Base-by-base conservation (phyloP, 1,284 basidiomycete species). In the Boletus albobrunnescens region DNA sequence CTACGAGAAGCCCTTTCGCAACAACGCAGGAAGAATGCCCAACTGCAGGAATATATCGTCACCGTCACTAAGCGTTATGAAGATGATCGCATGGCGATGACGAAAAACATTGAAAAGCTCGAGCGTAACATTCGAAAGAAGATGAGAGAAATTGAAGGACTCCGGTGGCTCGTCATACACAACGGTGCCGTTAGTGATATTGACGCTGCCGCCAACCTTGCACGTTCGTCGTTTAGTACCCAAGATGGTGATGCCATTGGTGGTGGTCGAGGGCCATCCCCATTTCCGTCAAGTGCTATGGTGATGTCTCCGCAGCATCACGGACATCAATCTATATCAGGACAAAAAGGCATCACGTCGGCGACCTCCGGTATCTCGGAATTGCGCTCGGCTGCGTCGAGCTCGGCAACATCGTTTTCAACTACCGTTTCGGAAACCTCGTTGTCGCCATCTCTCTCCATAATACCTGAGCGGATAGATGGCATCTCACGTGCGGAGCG, bases 111-210 rank as follows among this genome's bases (percentile, higher is more conserved):
- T 13, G 71, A 73, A 47, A 56, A 54, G n/a, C 67, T 75, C 11
- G 72, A 77, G 57, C 65, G 65, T 24, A 70, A 71, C 47, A 58
- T 68, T 30, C 63, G 64, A 24, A 69, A 71, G 55, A 69, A 71
- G 54, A 74, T 69, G 53, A 60, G 68, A 46, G 76, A 77, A 58
- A 71, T 78, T 39, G 70, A 71, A 44, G 76, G 76, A 16, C 61
- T 77, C 32, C 67, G 71, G 27, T 77, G 72, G 71, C 68, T 77
- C 16, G 68, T 77, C 39, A 67, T 74, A 47, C 69, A 77, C 50
- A 59, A 64, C 3, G 69, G 63, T 20, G 64, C 56, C 8, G 55
- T 58, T 12, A 61, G 55, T 7, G 59, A 68, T 31, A 68, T 68
- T 24, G 58, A 67, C 20, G 66, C 63, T 23, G 63, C 66, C 9